A percentile compares a stretch with the other conserved stretches of the same genome.
Conservation (phyloP, 345 rosid genomes). For the Gossypium thurberi region DNA sequence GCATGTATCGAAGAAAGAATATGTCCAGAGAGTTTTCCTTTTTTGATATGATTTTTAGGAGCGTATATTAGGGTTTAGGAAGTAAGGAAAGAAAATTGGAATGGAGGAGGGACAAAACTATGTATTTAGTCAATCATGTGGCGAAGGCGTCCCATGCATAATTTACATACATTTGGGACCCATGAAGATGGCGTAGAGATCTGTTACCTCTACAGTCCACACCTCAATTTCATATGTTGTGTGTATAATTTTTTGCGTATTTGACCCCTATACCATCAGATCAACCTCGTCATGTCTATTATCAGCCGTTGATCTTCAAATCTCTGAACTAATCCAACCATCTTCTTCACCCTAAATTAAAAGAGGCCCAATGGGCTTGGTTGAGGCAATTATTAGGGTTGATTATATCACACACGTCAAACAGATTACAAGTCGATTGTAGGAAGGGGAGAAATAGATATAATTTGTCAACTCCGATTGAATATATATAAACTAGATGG, state of each 20-base stretch:
- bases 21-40: too few species aligned
- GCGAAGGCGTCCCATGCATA: constrained; percentile 4
- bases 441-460: background rate
- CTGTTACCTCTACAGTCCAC: constrained; percentile 17
- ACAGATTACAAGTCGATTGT: background rate
- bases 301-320: background rate
- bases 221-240: constrained; percentile 1
- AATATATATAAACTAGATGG: background rate
- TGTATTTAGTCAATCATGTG: background rate
- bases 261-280: constrained; percentile 8
- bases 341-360: background rate
- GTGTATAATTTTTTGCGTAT: constrained; percentile 11
- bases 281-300: background rate
- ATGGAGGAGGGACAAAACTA: background rate
- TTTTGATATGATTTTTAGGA: too few species aligned
- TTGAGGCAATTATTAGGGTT: background rate
- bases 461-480: constrained; percentile 12
- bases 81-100: background rate
- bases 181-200: constrained; percentile 42
- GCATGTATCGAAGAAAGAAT: too few species aligned
- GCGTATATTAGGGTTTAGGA: too few species aligned
- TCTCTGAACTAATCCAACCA: background rate
- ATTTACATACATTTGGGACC: constrained; percentile 32
- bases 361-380: too few species aligned
- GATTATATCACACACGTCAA: constrained; percentile 1